Base-by-base conservation (phyloP, 1,284 basidiomycete species). In the Malassezia globosa region DNA sequence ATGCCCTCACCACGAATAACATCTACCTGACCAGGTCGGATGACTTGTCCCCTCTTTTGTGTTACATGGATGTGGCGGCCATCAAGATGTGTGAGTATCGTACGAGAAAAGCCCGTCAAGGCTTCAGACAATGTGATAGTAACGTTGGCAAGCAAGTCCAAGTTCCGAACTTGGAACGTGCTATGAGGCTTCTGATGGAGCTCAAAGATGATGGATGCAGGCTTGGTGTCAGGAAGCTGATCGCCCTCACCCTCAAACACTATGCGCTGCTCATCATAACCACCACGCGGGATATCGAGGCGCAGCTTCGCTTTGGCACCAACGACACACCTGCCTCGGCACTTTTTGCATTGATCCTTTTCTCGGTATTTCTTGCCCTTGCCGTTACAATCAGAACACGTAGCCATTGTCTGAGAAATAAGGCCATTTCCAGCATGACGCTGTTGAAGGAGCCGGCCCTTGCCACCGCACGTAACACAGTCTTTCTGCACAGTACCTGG, bases 301-400 rank as follows among this genome's bases (percentile, higher is more conserved):
- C 65, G 60, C 25, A 71, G 53, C 29, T 61, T 60, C 77, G 83
- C 85, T 76, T 89, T 94, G 66, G 89, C 87, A 61, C 83, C 83
- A 37, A 84, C 78, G 0, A 82, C 84, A 71, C 83, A 84, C 46
- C 79, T 78, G 7, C 90, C 90, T 67, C 92, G 90, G 74, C 90
- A 97, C 69, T 87, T 90, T 74, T 89, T 95, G 76, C 90, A 96
- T 83, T 82, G 77, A 59, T 95, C 90, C 69, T 92, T 92, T 60
- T 92, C 88, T 47, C 83, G 80, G 33, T 92, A 72, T 62, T 81
- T 84, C 63, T 81, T 78, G 1, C 90, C 90, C 49, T 76, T 75
- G 1, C 90, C 90, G 40, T 81, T 74, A 65, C 90, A 96, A 39
- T 84, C 81, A 16, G 80, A 73, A 66, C 90, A 96, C 53, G 77